Conservation (phyloP, 2,329 filamentous ascomycete genomes). For the Mycosphaerella sp. region DNA sequence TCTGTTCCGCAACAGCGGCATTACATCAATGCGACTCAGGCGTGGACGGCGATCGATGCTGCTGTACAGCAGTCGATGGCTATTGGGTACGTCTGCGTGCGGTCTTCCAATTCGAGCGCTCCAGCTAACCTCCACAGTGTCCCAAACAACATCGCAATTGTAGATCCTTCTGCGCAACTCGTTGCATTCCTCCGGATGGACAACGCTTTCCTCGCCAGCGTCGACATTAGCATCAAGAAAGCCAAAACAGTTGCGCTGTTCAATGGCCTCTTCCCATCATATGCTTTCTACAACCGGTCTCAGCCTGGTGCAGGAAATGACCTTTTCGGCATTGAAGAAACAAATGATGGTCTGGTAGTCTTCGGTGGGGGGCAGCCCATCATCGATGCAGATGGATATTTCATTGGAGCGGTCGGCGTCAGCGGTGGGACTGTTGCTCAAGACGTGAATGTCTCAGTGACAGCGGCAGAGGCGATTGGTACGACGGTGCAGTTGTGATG, state of each 20-base stretch:
- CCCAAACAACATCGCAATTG: slow-evolving; percentile 28
- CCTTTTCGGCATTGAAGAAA: slow-evolving; percentile 24
- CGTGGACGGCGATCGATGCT: slow-evolving; percentile 23
- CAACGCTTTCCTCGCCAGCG: slow-evolving; percentile 26
- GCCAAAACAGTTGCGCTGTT: slow-evolving; percentile 28
- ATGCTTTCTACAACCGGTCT: slow-evolving; percentile 22
- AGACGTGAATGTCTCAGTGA: slow-evolving; percentile 16
- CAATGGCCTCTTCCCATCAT: slow-evolving; percentile 27
- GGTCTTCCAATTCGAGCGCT: background rate
- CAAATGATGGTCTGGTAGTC: slow-evolving; percentile 28
- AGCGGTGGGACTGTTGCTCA: slow-evolving; percentile 28
- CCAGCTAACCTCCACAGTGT: slow-evolving; percentile 12
- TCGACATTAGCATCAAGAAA: slow-evolving; percentile 30
- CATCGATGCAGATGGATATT: slow-evolving; percentile 24
- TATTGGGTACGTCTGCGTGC: slow-evolving; percentile 1
- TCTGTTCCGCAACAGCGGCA: slow-evolving; percentile 22
- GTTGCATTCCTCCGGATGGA: slow-evolving; percentile 31
- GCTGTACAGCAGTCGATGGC: slow-evolving; percentile 17
- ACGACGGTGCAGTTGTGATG: background rate
- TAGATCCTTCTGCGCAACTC: slow-evolving; percentile 26
- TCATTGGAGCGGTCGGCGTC: slow-evolving; percentile 28
- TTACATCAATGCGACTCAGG: slow-evolving; percentile 25
- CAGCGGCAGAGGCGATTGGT: slow-evolving; percentile 7
- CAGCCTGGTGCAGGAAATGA: slow-evolving; percentile 22
- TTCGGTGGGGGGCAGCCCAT: slow-evolving; percentile 29